phyloP scores from a whole-genome alignment of 2,329 filamentous ascomycete species.

The Nigrospora oryzae region DNA sequence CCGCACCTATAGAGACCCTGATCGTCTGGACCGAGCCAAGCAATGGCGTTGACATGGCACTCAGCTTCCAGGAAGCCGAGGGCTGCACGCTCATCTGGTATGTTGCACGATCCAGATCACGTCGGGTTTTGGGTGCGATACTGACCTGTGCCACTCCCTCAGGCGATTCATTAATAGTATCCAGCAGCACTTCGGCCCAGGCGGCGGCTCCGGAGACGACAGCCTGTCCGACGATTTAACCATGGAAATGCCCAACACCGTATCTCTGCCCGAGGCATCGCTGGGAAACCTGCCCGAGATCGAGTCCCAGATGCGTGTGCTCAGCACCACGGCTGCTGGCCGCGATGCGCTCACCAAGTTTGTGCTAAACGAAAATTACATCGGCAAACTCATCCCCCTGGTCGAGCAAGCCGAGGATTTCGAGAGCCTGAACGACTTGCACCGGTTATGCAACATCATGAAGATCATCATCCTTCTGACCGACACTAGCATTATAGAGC shows the following conservation, averaged over 20 bases:
- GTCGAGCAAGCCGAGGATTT: slow-evolving; percentile 87
- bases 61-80: slow-evolving; percentile 96
- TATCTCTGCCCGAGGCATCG: slow-evolving; percentile 70
- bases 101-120: slow-evolving; percentile 15
- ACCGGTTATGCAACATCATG: slow-evolving; percentile 94
- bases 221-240: slow-evolving; percentile 77
- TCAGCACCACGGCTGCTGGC: slow-evolving; percentile 65
- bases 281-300: slow-evolving; percentile 79
- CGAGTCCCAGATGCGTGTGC: slow-evolving; percentile 72
- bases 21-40: slow-evolving; percentile 92
- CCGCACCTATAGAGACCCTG: slow-evolving; percentile 64
- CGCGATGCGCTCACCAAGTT: slow-evolving; percentile 84
- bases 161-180: slow-evolving; percentile 90
- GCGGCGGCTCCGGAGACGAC: slow-evolving; percentile 68
- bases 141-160: background rate
- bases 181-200: slow-evolving; percentile 63
- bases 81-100: slow-evolving; percentile 91
- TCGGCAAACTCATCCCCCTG: slow-evolving; percentile 75
- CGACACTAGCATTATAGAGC: slow-evolving; percentile 90
- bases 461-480: slow-evolving; percentile 92
- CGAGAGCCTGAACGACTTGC: slow-evolving; percentile 77
- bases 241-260: slow-evolving; percentile 61
- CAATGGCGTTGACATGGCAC: slow-evolving; percentile 88
- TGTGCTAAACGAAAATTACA: slow-evolving; percentile 78
- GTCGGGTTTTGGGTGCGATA: background rate